phyloP scores from a whole-genome alignment of 169 alveolate species.

The Besnoitia besnoiti region DNA sequence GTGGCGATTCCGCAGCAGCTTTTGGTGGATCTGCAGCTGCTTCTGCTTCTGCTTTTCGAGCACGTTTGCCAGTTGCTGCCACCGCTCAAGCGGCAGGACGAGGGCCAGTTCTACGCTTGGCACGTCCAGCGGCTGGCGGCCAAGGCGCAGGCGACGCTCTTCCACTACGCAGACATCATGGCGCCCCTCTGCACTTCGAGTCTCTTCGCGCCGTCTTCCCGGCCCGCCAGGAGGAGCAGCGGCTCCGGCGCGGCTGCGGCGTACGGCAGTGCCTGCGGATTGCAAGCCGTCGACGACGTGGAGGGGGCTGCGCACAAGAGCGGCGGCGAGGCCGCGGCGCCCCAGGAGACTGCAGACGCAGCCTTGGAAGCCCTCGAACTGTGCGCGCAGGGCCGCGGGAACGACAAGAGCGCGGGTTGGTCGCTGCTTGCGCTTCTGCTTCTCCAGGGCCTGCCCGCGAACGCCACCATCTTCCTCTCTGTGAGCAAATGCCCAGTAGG shows the following conservation, averaged over 20 bases:
- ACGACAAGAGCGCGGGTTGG: conserved; percentile 46
- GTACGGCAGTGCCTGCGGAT: neutral
- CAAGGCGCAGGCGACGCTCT: conserved; percentile 42
- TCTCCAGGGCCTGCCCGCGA: conserved; percentile 14
- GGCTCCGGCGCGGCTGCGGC: neutral
- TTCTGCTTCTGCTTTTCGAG: conserved; percentile 50
- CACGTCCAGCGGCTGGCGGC: conserved; percentile 56
- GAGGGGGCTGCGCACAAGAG: neutral
- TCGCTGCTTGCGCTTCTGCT: conserved; percentile 29
- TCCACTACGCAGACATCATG: conserved; percentile 46
- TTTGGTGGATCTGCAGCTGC: conserved; percentile 58
- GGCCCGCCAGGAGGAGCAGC: neutral
- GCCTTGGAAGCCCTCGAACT: conserved; percentile 18
- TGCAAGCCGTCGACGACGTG: neutral
- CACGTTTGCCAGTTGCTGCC: conserved; percentile 44
- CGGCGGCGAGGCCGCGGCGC: neutral
- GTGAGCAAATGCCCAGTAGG: conserved; percentile 53
- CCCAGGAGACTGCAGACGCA: conserved; percentile 16
- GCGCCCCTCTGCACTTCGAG: conserved; percentile 32
- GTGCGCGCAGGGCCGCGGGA: conserved; percentile 42
- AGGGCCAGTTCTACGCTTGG: conserved; percentile 36
- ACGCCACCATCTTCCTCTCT: conserved; percentile 1
- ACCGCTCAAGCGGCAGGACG: conserved; percentile 53
- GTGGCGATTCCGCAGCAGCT: conserved; percentile 38
- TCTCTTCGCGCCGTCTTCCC: neutral